phyloP scores from a whole-genome alignment of 192 early-diverging fungal species.

The Haplosporangium gracile region DNA sequence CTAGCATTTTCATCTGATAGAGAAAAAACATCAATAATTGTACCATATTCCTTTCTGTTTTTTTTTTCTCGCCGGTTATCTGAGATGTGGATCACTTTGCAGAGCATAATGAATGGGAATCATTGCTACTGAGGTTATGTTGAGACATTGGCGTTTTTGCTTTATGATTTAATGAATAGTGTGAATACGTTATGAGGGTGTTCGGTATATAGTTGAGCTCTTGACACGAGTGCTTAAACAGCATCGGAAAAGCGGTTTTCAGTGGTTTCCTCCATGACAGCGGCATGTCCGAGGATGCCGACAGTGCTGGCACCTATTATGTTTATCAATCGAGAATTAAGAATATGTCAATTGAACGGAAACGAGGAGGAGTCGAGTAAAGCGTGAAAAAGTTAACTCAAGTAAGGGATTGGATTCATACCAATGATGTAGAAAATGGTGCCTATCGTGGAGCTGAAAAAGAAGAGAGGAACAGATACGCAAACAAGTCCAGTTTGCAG shows the following conservation, averaged over 20 bases:
- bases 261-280: constrained; percentile 62
- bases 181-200: neutral
- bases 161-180: neutral
- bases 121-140: neutral
- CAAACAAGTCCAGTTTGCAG: constrained; percentile 59
- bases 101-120: neutral
- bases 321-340: neutral
- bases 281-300: constrained; percentile 67
- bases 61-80: neutral
- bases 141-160: neutral
- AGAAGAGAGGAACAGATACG: constrained; percentile 64
- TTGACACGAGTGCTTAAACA: constrained; percentile 2
- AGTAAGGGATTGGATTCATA: constrained; percentile 25
- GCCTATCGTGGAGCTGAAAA: constrained; percentile 66
- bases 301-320: constrained; percentile 67
- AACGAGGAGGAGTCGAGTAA: neutral
- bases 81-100: neutral
- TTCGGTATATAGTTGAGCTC: neutral
- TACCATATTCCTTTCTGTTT: neutral
- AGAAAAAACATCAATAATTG: constrained; percentile 11
- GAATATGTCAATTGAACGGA: neutral
- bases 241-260: constrained; percentile 59
- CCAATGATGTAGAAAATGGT: constrained; percentile 73
- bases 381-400: neutral
- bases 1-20: neutral